phyloP scores from a whole-genome alignment of 2,329 filamentous ascomycete species.

The Paracoccidioides brasiliensis region DNA sequence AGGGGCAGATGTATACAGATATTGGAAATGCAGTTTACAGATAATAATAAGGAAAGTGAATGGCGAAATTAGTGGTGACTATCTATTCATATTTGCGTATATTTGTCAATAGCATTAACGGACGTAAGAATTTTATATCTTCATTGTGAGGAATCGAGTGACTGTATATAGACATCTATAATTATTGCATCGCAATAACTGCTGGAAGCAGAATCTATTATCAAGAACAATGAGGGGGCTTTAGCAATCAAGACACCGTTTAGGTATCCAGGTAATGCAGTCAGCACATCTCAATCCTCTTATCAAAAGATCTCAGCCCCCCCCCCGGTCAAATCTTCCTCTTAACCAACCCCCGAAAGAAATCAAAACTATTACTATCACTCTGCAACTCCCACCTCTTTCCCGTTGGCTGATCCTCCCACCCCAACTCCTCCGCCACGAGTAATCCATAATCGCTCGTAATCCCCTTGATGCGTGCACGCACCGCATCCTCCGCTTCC shows the following conservation, averaged over 20 bases:
- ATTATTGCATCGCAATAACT: too few relatives aligned
- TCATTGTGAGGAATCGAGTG: too few relatives aligned
- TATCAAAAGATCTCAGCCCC: not conserved
- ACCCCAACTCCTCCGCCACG: slow-evolving; percentile 67
- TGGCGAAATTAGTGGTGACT: too few relatives aligned
- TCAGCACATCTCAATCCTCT: not conserved
- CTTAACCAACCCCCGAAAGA: slow-evolving; percentile 76
- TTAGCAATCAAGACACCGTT: not conserved
- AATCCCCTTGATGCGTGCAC: slow-evolving; percentile 71
- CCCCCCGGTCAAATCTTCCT: slow-evolving; percentile 49
- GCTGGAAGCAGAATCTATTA: too few relatives aligned
- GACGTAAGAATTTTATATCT: too few relatives aligned
- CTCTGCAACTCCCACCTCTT: slow-evolving; percentile 76
- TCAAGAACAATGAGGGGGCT: too few relatives aligned
- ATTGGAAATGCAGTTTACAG: too few relatives aligned
- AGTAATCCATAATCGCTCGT: slow-evolving; percentile 85
- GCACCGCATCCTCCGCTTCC: slow-evolving; percentile 63
- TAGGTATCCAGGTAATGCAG: not conserved
- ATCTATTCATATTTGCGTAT: not conserved
- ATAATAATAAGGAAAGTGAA: too few relatives aligned
- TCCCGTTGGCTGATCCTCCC: slow-evolving; percentile 60
- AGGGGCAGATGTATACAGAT: too few relatives aligned
- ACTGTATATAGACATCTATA: not conserved
- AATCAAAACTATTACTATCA: slow-evolving; percentile 97
- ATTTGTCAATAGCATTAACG: too few relatives aligned